These are phyloP conservation scores for Thalassiosira livingstoniorum DNA, from an alignment of 352 stramenopile species.

Conservation along the genomic window DNA sequence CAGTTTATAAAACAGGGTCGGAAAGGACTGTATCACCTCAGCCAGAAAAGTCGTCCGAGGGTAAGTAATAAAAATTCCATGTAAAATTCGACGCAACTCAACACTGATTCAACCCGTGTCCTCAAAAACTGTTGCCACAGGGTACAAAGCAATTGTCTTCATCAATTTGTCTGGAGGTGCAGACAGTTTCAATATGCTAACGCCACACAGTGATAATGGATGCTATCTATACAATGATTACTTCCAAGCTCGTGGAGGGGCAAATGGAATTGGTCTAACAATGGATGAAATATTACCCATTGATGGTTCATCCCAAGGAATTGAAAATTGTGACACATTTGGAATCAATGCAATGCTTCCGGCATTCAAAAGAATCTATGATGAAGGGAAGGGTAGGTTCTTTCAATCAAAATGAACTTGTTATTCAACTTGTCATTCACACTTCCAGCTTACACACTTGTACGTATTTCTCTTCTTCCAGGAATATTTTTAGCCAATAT, in stretches of 20 bases:
- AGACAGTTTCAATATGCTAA: conserved; percentile 69
- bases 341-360: conserved; percentile 38
- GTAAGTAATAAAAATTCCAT: too few species aligned
- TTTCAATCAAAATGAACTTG: too few species aligned
- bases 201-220: conserved; percentile 52
- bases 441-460: too few species aligned
- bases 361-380: conserved; percentile 44
- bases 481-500: conserved; percentile 57
- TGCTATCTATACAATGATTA: conserved; percentile 73
- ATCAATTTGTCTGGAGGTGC: conserved; percentile 66
- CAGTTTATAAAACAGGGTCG: conserved; percentile 34
- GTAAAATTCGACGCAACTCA: too few species aligned
- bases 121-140: too few species aligned
- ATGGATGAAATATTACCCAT: conserved; percentile 61
- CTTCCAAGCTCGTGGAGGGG: conserved; percentile 46
- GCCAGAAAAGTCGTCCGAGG: conserved; percentile 11
- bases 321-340: conserved; percentile 47
- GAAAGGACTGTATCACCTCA: conserved; percentile 16
- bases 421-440: too few species aligned
- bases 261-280: conserved; percentile 39
- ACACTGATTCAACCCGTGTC: too few species aligned
- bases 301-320: conserved; percentile 54
- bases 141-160: conserved; percentile 81
- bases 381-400: conserved; percentile 51
- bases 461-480: conserved; percentile 38